Evolutionary conservation across 768 basidiomycete species (phyloP).

Genomic region (Leccinum barrowsii): DNA sequence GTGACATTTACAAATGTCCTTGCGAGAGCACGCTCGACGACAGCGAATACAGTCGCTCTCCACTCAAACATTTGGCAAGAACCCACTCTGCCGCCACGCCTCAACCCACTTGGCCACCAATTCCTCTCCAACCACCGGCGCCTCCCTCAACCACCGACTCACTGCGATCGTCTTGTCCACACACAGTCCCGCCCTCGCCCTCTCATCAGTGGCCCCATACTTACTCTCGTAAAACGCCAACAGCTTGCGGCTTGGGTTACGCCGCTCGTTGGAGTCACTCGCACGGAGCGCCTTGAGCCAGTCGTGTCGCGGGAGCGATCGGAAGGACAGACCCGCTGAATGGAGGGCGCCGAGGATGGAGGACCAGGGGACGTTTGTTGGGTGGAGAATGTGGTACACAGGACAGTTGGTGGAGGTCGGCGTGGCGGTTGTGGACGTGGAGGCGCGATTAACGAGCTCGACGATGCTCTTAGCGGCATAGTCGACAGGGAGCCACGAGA

Average conservation of each 20-base stretch:
- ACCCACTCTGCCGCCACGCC: too few species aligned
- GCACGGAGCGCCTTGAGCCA: slow-evolving; percentile 23
- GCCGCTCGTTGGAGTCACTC: slow-evolving; percentile 20
- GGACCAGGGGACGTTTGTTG: slow-evolving; percentile 29
- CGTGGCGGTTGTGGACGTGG: slow-evolving; percentile 15
- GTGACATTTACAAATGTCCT: too few species aligned
- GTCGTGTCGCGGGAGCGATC: slow-evolving; percentile 14
- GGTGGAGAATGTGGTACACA: too few species aligned
- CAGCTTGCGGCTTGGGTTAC: slow-evolving; percentile 25
- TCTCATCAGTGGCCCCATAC: slow-evolving; percentile 18
- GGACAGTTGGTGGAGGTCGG: background rate
- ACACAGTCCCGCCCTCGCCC: slow-evolving; percentile 6
- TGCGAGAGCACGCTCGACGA: too few species aligned
- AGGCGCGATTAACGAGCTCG: slow-evolving; percentile 32
- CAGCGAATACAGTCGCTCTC: too few species aligned
- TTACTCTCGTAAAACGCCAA: slow-evolving; percentile 24
- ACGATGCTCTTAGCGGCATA: slow-evolving; percentile 44
- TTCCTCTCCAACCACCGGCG: background rate
- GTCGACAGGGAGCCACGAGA: slow-evolving; percentile 53
- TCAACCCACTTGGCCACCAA: too few species aligned
- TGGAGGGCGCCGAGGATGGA: slow-evolving; percentile 39
- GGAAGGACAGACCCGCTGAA: slow-evolving; percentile 33
- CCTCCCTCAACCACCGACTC: slow-evolving; percentile 18
- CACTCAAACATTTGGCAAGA: too few species aligned
- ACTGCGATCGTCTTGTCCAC: slow-evolving; percentile 6